Base-by-base conservation (phyloP, 306 rosid genomes). In the Abrus pulchellus region DNA sequence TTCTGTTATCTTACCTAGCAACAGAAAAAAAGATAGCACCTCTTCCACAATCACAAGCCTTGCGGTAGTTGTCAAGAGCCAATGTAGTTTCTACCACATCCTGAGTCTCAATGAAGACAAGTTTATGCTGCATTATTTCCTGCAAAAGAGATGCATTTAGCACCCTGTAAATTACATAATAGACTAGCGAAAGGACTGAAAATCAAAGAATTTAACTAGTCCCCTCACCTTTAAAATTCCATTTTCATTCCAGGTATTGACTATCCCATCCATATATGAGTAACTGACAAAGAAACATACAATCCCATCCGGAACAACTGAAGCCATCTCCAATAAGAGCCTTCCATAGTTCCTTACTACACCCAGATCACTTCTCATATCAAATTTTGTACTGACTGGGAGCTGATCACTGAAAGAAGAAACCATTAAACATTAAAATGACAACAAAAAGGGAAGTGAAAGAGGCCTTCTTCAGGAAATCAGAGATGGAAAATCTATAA, bases 51-150 rank as follows among this genome's bases (percentile, higher is more conserved):
- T 94, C 99, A 77, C 99, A 93, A 76, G 99, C 99, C 83, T 90
- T 94, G 61, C 92, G 97, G 80, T 93, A 94, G 86, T 94, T 94
- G 81, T 94, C 97, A 61, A 93, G 97, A 78, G 99, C 99, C 89
- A 94, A 81, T 1, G 99, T 94, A 41, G 99, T 94, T 86, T 94
- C 99, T 53, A 94, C 97, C 56, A 94, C 97, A 79, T 94, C 99
- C 77, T 91, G 99, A 57, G 97, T 93, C 85, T 94, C 99, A 54
- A 94, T 94, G 78, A 93, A 90, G 47, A 94, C 95, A 62, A 94
- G 97, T 88, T 93, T 93, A 83, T 94, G 95, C 85, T 94, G 97
- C 97, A 94, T 94, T 86, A 94, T 94, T 73, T 94, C 99, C 99
- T 94, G 84, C 38, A 73, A 84, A 85, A 12, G 8, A 64, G 9